A percentile compares a stretch with the other conserved stretches of the same genome.
These are phyloP conservation scores for Malassezia sp. DNA, from an alignment of 1,284 basidiomycete species.

Conservation along the genomic window DNA sequence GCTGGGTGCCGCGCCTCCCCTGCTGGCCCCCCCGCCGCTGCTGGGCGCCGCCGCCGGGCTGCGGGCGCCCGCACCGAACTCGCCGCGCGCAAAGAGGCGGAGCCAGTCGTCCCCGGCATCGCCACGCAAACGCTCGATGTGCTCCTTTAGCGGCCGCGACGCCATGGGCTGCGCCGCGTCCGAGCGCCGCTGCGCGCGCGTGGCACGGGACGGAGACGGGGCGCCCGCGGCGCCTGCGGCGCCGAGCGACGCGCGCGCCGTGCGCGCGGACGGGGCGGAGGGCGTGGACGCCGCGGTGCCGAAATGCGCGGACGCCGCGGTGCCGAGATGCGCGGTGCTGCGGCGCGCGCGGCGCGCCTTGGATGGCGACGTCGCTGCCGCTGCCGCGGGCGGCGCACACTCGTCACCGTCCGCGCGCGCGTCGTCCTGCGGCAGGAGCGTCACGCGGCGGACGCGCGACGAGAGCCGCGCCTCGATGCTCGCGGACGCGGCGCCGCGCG, in stretches of 20 bases:
- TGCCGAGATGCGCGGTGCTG: conserved; percentile 9
- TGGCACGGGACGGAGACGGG: too few relatives aligned
- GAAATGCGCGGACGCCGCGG: too few relatives aligned
- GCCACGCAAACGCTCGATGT: conserved; percentile 38
- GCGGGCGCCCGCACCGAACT: too few relatives aligned
- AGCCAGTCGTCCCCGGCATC: conserved; percentile 45
- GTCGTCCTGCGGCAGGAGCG: neutral
- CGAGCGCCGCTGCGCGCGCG: too few relatives aligned
- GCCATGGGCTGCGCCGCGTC: too few relatives aligned
- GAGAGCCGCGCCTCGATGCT: conserved; percentile 5
- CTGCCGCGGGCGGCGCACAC: neutral
- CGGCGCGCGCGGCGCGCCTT: conserved; percentile 5
- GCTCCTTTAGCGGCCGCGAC: conserved; percentile 19
- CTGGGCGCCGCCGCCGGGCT: too few relatives aligned
- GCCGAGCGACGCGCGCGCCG: neutral
- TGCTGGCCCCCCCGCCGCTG: too few relatives aligned
- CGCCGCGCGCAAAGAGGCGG: conserved; percentile 21
- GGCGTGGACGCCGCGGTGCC: too few relatives aligned
- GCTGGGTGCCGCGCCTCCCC: too few relatives aligned
- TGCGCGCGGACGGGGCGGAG: too few relatives aligned
- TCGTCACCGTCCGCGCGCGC: neutral
- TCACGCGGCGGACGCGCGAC: conserved; percentile 5
- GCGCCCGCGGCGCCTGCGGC: neutral
- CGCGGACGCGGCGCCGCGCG: neutral
- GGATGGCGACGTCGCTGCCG: neutral